phyloP scores from a whole-genome alignment of 805 yeast genomes.

The Wickerhamomyces bisporus region DNA sequence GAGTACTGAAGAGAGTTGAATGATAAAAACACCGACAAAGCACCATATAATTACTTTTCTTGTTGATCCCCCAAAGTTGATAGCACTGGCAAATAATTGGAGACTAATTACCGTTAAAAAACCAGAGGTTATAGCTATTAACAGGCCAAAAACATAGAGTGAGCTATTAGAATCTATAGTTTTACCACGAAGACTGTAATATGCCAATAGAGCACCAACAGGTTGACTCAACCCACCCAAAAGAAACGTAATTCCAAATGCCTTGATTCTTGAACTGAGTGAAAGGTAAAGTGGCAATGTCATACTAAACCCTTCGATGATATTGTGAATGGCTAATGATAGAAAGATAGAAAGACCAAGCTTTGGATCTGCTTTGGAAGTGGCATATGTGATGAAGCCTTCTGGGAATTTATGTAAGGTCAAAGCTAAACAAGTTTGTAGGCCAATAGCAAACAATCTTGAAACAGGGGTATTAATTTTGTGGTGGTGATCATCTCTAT shows the following conservation, averaged over 20 bases:
- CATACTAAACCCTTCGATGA: slow-evolving; percentile 92
- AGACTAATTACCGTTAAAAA: slow-evolving; percentile 76
- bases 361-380: slow-evolving; percentile 59
- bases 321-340: slow-evolving; percentile 83
- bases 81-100: slow-evolving; percentile 82
- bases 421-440: slow-evolving; percentile 86
- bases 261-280: slow-evolving; percentile 53
- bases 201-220: slow-evolving; percentile 76
- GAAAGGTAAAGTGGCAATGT: slow-evolving; percentile 85
- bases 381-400: slow-evolving; percentile 84
- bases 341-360: slow-evolving; percentile 78
- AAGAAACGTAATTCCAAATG: slow-evolving; percentile 57
- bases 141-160: slow-evolving; percentile 46
- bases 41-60: slow-evolving; percentile 55
- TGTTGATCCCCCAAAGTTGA: slow-evolving; percentile 72
- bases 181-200: slow-evolving; percentile 38
- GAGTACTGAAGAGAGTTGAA: slow-evolving; percentile 41
- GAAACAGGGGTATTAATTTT: slow-evolving; percentile 74
- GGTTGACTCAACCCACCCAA: slow-evolving; percentile 89
- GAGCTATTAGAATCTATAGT: slow-evolving; percentile 29
- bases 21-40: slow-evolving; percentile 52
- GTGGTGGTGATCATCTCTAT: slow-evolving; percentile 62
- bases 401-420: slow-evolving; percentile 92
- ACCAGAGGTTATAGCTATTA: slow-evolving; percentile 76
- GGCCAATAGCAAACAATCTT: slow-evolving; percentile 75